These are phyloP conservation scores for Lasiodiplodia theobromae DNA, from an alignment of 2,329 filamentous ascomycete species.

Conservation along the genomic window DNA sequence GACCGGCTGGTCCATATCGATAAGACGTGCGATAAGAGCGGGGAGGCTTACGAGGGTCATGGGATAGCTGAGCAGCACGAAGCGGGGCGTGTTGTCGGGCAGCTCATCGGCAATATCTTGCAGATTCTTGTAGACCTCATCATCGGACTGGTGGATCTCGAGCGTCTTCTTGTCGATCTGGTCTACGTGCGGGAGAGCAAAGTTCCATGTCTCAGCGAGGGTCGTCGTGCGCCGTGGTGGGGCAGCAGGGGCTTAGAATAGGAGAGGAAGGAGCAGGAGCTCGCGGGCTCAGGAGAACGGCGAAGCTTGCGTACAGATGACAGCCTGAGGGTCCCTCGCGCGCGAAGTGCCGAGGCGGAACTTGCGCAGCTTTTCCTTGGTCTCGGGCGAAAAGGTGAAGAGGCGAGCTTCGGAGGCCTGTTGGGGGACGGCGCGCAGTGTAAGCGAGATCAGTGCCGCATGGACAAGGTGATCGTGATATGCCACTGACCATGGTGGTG, in stretches of 20 bases:
- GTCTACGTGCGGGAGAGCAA: constrained; percentile 60
- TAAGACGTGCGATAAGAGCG: constrained; percentile 9
- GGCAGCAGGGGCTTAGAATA: constrained; percentile 28
- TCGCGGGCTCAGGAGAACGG: constrained; percentile 18
- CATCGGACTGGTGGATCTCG: constrained; percentile 85
- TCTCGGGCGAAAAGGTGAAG: constrained; percentile 91
- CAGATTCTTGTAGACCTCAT: constrained; percentile 81
- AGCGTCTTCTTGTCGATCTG: constrained; percentile 88
- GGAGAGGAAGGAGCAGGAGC: constrained; percentile 26
- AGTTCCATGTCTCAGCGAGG: constrained; percentile 39
- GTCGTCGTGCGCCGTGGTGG: constrained; percentile 23
- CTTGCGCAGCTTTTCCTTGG: constrained; percentile 88
- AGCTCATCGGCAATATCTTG: constrained; percentile 85
- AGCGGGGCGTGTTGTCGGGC: constrained; percentile 89
- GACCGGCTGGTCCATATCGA: constrained; percentile 7
- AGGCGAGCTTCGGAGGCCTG: constrained; percentile 81
- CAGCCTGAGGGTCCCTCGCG: constrained; percentile 83
- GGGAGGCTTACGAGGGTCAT: constrained; percentile 73
- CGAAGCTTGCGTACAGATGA: constrained; percentile 77
- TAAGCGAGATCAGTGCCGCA: constrained; percentile 24
- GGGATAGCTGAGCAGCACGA: constrained; percentile 89
- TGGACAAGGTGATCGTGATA: constrained; percentile 27
- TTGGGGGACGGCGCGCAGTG: constrained; percentile 14
- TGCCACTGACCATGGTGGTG: constrained; percentile 28
- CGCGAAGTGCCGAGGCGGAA: constrained; percentile 92